These are phyloP conservation scores for Penicillium crustosum DNA, from an alignment of 2,329 filamentous ascomycete species.

Conservation along the genomic window DNA sequence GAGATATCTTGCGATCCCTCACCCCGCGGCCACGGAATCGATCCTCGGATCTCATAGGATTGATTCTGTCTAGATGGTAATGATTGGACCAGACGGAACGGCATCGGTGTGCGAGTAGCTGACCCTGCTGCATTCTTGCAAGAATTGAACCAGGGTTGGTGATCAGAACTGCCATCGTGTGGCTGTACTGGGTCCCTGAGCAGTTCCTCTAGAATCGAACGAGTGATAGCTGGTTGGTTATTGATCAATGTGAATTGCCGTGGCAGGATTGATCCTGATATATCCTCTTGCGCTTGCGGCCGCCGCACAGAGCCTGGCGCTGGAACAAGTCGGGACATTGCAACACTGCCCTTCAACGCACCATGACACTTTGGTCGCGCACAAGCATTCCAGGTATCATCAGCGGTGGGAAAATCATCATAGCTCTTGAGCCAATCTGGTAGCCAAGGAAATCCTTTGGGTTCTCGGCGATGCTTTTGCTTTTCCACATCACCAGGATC, in stretches of 20 bases:
- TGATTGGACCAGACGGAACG: not conserved
- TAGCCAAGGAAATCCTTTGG: slow-evolving; percentile 23
- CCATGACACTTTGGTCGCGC: slow-evolving; percentile 8
- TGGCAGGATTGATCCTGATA: not conserved
- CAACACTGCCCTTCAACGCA: not conserved
- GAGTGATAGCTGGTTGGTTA: not conserved
- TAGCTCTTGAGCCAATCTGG: slow-evolving; percentile 30
- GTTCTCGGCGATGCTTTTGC: slow-evolving; percentile 21
- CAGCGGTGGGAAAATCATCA: slow-evolving; percentile 24
- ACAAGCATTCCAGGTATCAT: slow-evolving; percentile 30
- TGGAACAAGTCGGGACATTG: not conserved
- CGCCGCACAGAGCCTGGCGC: not conserved
- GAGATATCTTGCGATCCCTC: not conserved
- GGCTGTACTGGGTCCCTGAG: not conserved
- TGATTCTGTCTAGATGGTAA: not conserved
- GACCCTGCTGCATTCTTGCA: not conserved
- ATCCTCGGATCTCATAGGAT: not conserved
- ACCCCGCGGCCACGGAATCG: not conserved
- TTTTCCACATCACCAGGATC: slow-evolving; percentile 33
- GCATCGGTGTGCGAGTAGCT: not conserved
- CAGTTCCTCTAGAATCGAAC: slow-evolving; percentile 6
- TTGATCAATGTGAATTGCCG: not conserved
- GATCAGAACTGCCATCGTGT: not conserved
- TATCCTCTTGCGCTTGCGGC: not conserved
- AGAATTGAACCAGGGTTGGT: not conserved